Percentiles rank a stretch among this genome's conserved stretches.
Conservation (phyloP, 345 rosid species). For the Gossypium longicalyx region DNA sequence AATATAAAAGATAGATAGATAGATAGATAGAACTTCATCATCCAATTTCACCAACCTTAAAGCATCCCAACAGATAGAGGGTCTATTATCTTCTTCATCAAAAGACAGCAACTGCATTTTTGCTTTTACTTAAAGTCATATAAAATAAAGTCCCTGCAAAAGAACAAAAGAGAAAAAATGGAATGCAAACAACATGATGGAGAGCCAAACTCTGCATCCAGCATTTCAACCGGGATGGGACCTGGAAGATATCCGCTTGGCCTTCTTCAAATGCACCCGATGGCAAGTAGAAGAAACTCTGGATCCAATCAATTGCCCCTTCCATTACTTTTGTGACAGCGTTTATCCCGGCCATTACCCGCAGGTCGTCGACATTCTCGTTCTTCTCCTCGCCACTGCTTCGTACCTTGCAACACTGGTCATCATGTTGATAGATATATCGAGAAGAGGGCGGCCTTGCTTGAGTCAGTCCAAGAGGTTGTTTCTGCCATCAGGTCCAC, state of each 20-base stretch:
- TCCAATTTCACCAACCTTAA: constrained; percentile 46
- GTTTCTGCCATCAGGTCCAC: constrained; percentile 66
- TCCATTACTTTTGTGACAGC: constrained; percentile 79
- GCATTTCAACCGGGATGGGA: constrained; percentile 36
- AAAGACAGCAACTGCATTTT: constrained; percentile 10
- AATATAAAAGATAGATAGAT: constrained; percentile 16
- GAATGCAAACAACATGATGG: constrained; percentile 22
- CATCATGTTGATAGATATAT: constrained; percentile 34
- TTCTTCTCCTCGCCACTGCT: constrained; percentile 36
- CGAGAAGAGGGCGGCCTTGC: constrained; percentile 28
- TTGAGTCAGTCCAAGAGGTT: constrained; percentile 39
- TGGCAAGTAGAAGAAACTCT: constrained; percentile 85
- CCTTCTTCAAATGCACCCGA: constrained; percentile 66
- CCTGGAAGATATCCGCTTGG: constrained; percentile 30
- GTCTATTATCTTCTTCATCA: constrained; percentile 11
- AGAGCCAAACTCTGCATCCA: constrained; percentile 20
- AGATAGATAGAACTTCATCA: constrained; percentile 50
- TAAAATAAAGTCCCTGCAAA: not conserved
- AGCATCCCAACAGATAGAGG: constrained; percentile 38
- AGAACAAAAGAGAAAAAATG: constrained; percentile 5
- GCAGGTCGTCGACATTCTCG: constrained; percentile 37
- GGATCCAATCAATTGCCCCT: constrained; percentile 73
- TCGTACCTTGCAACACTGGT: constrained; percentile 42
- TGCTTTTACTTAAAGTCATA: not conserved
- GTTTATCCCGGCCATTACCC: constrained; percentile 54